phyloP scores from a whole-genome alignment of 805 yeast species.

The Wilhelminamyces savonicus region DNA sequence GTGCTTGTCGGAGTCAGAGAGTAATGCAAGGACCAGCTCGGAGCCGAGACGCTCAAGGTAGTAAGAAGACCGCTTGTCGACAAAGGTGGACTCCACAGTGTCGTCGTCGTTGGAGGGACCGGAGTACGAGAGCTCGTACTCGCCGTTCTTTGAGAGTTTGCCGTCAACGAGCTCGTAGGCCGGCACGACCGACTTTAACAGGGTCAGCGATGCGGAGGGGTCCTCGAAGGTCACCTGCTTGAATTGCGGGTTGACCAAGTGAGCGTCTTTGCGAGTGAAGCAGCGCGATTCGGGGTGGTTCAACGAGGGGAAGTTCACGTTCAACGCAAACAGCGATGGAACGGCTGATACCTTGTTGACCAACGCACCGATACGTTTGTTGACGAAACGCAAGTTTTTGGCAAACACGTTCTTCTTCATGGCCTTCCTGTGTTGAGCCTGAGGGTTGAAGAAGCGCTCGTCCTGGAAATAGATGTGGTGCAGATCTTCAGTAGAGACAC shows the following conservation, averaged over 20 bases:
- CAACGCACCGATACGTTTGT: slow-evolving; percentile 14
- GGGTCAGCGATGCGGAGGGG: neutral
- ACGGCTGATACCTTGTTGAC: slow-evolving; percentile 9
- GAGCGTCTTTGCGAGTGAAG: slow-evolving; percentile 3
- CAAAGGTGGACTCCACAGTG: slow-evolving; percentile 1
- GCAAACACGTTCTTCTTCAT: slow-evolving; percentile 15
- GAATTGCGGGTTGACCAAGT: neutral
- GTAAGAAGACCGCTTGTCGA: slow-evolving; percentile 1
- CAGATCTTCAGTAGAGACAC: slow-evolving; percentile 19
- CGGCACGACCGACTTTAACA: neutral
- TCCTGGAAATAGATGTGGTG: slow-evolving; percentile 28
- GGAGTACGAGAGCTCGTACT: too few species aligned
- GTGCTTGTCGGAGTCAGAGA: too few species aligned
- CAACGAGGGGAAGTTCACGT: slow-evolving; percentile 24
- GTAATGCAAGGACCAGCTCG: too few species aligned
- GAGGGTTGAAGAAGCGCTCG: slow-evolving; percentile 18
- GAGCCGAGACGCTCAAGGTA: too few species aligned
- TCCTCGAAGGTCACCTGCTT: neutral
- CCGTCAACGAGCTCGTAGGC: neutral
- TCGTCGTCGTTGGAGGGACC: slow-evolving; percentile 7
- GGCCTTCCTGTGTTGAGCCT: slow-evolving; percentile 1
- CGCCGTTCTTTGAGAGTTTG: too few species aligned
- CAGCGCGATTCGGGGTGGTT: slow-evolving; percentile 18
- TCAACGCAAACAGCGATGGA: slow-evolving; percentile 7
- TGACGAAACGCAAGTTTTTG: slow-evolving; percentile 18